phyloP scores from a whole-genome alignment of 805 yeast genomes.

The Candida ortonii region DNA sequence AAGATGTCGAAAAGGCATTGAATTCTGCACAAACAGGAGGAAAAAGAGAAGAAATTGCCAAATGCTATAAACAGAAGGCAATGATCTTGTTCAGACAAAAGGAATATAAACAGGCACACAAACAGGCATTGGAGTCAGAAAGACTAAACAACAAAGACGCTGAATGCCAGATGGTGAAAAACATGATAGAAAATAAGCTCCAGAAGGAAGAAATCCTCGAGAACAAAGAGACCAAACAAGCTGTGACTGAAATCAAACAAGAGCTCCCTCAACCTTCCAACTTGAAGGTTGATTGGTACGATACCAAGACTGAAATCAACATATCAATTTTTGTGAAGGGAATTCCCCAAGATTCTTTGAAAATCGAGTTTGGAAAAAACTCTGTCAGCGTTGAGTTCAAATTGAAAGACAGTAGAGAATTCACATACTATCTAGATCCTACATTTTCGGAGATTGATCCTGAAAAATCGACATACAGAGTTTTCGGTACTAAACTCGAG shows the following conservation, averaged over 20 bases:
- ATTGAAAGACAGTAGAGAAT: conserved; percentile 44
- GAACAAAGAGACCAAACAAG: not conserved
- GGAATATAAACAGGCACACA: conserved; percentile 39
- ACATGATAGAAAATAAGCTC: conserved; percentile 35
- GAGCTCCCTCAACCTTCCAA: conserved; percentile 1
- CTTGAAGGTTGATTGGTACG: conserved; percentile 70
- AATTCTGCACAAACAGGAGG: conserved; percentile 44
- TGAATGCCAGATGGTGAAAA: conserved; percentile 47
- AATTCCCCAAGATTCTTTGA: conserved; percentile 49
- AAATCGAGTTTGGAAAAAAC: conserved; percentile 37
- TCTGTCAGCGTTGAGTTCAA: conserved; percentile 47
- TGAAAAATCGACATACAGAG: conserved; percentile 40
- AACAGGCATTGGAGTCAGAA: conserved; percentile 41
- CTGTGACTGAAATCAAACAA: not conserved
- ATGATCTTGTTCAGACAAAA: conserved; percentile 46
- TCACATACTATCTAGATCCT: conserved; percentile 54
- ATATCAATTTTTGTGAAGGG: conserved; percentile 70
- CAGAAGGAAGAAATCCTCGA: conserved; percentile 24
- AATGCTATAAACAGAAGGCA: conserved; percentile 48
- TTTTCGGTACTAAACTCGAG: conserved; percentile 76
- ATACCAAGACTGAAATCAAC: conserved; percentile 52
- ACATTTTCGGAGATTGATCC: conserved; percentile 51
- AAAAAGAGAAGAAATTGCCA: conserved; percentile 44
- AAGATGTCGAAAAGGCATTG: conserved; percentile 43
- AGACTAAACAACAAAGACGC: conserved; percentile 43